Conservation (phyloP, 31 red algal species). For the Odonthalia washingtoniensis region DNA sequence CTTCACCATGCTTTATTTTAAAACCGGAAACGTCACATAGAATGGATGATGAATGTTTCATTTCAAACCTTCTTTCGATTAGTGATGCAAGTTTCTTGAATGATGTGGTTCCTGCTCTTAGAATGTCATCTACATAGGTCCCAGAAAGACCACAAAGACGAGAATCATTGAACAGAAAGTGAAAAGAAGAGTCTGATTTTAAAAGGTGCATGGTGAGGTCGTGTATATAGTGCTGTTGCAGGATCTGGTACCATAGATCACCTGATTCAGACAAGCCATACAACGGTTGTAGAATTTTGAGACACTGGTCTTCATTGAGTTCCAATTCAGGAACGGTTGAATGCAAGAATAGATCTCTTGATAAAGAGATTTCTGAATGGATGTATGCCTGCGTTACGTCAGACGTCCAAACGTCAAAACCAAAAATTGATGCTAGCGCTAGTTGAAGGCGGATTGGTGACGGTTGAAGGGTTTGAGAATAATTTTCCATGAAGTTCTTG, state of each 20-base stretch:
- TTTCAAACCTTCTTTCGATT: too few species aligned
- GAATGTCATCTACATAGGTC: slow-evolving; percentile 44
- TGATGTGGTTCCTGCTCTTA: slow-evolving; percentile 34
- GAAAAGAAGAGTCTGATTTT: too few species aligned
- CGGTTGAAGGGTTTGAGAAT: slow-evolving; percentile 15
- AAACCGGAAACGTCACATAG: too few species aligned
- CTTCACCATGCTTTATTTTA: too few species aligned
- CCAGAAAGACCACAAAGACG: slow-evolving; percentile 35
- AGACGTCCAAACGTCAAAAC: slow-evolving; percentile 39
- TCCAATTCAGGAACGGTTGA: slow-evolving; percentile 26
- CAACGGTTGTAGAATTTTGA: slow-evolving; percentile 42
- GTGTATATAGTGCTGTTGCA: background rate
- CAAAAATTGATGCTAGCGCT: slow-evolving; percentile 44
- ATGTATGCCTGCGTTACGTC: too few species aligned
- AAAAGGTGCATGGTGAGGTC: slow-evolving; percentile 41
- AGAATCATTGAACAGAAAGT: slow-evolving; percentile 26
- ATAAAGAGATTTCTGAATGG: slow-evolving; percentile 46
- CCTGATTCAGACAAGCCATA: slow-evolving; percentile 58
- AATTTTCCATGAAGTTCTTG: slow-evolving; percentile 43
- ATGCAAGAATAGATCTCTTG: slow-evolving; percentile 18
- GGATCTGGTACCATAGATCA: slow-evolving; percentile 41
- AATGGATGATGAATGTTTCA: too few species aligned
- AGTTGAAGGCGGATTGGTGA: slow-evolving; percentile 29
- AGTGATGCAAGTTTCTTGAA: too few species aligned
- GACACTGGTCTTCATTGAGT: slow-evolving; percentile 3